Conservation (phyloP, 495 filamentous ascomycete species). For the Xeromyces bisporus region DNA sequence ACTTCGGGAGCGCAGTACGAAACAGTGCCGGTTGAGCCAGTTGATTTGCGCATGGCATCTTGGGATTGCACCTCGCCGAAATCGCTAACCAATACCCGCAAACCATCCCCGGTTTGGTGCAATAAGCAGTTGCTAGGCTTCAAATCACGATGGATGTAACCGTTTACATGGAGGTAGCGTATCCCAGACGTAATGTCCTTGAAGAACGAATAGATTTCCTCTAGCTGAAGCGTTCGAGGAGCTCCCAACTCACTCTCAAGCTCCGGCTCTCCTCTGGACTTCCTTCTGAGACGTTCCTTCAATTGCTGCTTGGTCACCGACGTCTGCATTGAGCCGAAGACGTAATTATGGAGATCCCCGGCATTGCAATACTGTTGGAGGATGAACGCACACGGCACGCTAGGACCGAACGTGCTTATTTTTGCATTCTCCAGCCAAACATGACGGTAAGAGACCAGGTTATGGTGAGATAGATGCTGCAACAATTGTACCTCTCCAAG, state of each 20-base stretch:
- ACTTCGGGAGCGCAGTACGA: slow-evolving; percentile 97
- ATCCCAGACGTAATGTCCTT: slow-evolving; percentile 86
- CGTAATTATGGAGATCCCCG: slow-evolving; percentile 79
- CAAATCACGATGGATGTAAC: slow-evolving; percentile 89
- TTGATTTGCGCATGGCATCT: slow-evolving; percentile 63
- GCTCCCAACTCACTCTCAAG: slow-evolving; percentile 27
- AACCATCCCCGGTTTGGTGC: slow-evolving; percentile 49
- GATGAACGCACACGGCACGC: slow-evolving; percentile 88
- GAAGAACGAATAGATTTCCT: slow-evolving; percentile 94
- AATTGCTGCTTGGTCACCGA: slow-evolving; percentile 58
- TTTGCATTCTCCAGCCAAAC: slow-evolving; percentile 90
- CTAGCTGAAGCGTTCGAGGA: slow-evolving; percentile 56
- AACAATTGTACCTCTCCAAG: slow-evolving; percentile 83
- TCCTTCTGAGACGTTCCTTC: slow-evolving; percentile 70
- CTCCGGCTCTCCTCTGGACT: slow-evolving; percentile 47
- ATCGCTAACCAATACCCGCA: slow-evolving; percentile 80
- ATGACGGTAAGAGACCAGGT: slow-evolving; percentile 92
- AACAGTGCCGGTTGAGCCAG: slow-evolving; percentile 87
- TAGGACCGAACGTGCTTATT: slow-evolving; percentile 70
- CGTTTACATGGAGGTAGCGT: slow-evolving; percentile 77
- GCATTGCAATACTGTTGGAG: slow-evolving; percentile 94
- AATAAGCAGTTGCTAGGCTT: slow-evolving; percentile 96
- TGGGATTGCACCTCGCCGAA: slow-evolving; percentile 90
- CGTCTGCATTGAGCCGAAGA: slow-evolving; percentile 46
- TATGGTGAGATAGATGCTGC: slow-evolving; percentile 79